Evolutionary conservation across 768 basidiomycete species (phyloP).

Genomic region (Imleria badia): DNA sequence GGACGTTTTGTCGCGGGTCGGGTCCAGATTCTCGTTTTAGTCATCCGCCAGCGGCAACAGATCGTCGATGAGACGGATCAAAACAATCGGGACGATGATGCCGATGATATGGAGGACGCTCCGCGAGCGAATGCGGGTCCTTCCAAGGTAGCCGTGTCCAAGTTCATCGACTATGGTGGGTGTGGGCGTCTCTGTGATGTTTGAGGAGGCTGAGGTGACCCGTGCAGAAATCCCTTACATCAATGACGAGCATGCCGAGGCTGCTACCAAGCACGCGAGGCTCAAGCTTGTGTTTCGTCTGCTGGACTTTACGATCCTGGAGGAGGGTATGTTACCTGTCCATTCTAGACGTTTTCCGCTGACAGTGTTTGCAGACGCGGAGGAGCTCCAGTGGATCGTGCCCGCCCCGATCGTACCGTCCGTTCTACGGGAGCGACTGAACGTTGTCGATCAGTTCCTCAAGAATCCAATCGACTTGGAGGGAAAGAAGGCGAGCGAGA

Average conservation of each 20-base stretch:
- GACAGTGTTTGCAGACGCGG: slow-evolving; percentile 44
- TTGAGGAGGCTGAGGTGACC: not conserved
- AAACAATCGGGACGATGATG: slow-evolving; percentile 37
- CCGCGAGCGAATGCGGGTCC: slow-evolving; percentile 37
- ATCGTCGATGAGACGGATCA: slow-evolving; percentile 64
- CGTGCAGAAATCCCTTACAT: slow-evolving; percentile 73
- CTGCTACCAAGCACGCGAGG: slow-evolving; percentile 72
- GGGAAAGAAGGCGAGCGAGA: slow-evolving; percentile 69
- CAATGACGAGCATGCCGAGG: slow-evolving; percentile 71
- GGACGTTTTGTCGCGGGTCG: slow-evolving; percentile 5
- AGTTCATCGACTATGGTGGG: slow-evolving; percentile 78
- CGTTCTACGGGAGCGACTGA: slow-evolving; percentile 65
- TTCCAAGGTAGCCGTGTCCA: slow-evolving; percentile 66
- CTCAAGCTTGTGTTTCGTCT: slow-evolving; percentile 86
- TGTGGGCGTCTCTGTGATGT: slow-evolving; percentile 4
- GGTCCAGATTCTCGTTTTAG: slow-evolving; percentile 59
- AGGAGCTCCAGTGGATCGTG: slow-evolving; percentile 83
- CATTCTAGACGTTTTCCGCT: slow-evolving; percentile 2
- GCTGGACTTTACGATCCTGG: slow-evolving; percentile 62
- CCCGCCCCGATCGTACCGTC: slow-evolving; percentile 68
- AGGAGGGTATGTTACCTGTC: slow-evolving; percentile 53
- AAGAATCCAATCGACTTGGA: slow-evolving; percentile 76
- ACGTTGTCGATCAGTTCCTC: slow-evolving; percentile 83
- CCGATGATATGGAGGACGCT: slow-evolving; percentile 33
- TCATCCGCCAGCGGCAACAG: slow-evolving; percentile 56